These are phyloP conservation scores for Ascochyta fabae DNA, from an alignment of 2,329 filamentous ascomycete genomes.

Conservation along the genomic window DNA sequence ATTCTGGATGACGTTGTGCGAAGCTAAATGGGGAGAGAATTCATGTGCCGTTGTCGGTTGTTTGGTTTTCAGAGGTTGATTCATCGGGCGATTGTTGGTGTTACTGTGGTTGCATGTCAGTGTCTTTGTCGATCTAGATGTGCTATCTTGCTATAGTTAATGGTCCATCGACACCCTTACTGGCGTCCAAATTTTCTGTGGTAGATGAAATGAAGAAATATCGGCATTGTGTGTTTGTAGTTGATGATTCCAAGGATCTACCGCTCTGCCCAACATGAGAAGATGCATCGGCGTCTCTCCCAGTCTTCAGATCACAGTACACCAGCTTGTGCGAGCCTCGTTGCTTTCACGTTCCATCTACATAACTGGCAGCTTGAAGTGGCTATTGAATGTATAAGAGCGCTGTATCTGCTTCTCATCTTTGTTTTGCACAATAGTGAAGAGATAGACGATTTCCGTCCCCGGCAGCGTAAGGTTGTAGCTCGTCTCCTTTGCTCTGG, in stretches of 20 bases:
- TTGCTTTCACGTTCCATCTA: too few relatives aligned
- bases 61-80: not conserved
- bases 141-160: slow-evolving; percentile 8
- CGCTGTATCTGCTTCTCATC: not conserved
- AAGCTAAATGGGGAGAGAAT: not conserved
- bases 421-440: not conserved
- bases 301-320: too few relatives aligned
- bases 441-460: too few relatives aligned
- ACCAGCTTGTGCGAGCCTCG: too few relatives aligned
- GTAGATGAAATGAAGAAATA: not conserved
- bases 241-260: too few relatives aligned
- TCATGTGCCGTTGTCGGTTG: too few relatives aligned
- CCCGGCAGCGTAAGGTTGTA: too few relatives aligned
- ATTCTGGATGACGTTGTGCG: not conserved
- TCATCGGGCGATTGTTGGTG: not conserved
- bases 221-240: too few relatives aligned
- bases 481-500: too few relatives aligned
- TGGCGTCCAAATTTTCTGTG: not conserved
- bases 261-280: too few relatives aligned
- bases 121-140: slow-evolving; percentile 6
- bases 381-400: slow-evolving; percentile 1
- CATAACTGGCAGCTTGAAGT: not conserved
- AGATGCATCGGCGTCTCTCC: too few relatives aligned
- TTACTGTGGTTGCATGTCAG: not conserved
- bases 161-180: not conserved